Base-by-base conservation (phyloP, 1,139 yeast species). In the Taphrina flavorubra region DNA sequence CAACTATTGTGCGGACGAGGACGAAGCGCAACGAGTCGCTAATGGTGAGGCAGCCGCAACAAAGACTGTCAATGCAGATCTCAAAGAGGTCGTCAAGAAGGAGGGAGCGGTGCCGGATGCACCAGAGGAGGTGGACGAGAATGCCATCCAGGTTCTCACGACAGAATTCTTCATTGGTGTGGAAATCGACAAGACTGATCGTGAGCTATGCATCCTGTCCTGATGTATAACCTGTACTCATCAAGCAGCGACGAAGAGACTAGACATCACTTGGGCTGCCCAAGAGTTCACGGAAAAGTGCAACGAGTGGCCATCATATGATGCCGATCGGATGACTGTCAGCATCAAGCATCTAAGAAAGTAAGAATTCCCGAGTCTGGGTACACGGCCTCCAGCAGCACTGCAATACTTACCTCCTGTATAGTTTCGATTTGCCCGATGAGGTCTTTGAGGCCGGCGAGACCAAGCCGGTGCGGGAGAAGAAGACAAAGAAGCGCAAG, bases 251-350 rank as follows among this genome's bases (percentile, higher is more conserved):
- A 73, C 77, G 55, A 78, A 79, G 68, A 88, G 87, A 74, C 82
- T 94, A 71, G 97, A 94, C 76, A 89, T 94, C 66, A 97, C 91
- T 74, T 84, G 88, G 73, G 97, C 98, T 10, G 92, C 98, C 76
- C 84, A 91, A 20, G 99, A 94, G 71, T 94, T 92, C 77, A 90
- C 84, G 78, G 87, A 84, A 66, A 79, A 91, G 18, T 90, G 97
- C 77, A 87, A 90, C 73, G 83, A 86, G 51, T 90, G 94, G 87
- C 81, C 83, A 14, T 81, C 82, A 51, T 94, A 84, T 75, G 85
- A 88, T 73, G 87, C 84, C 69, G 84, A 85, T 55, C 78, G 82
- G n/a, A 83, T 87, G 76, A 80, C 81, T 63, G 82, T 81, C 72
- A 83, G 84, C 39, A 89, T 94, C 61, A 88, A 88, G 74, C 88